phyloP scores from a whole-genome alignment of 2,329 filamentous ascomycete genomes.

The Colletotrichum spinosum region DNA sequence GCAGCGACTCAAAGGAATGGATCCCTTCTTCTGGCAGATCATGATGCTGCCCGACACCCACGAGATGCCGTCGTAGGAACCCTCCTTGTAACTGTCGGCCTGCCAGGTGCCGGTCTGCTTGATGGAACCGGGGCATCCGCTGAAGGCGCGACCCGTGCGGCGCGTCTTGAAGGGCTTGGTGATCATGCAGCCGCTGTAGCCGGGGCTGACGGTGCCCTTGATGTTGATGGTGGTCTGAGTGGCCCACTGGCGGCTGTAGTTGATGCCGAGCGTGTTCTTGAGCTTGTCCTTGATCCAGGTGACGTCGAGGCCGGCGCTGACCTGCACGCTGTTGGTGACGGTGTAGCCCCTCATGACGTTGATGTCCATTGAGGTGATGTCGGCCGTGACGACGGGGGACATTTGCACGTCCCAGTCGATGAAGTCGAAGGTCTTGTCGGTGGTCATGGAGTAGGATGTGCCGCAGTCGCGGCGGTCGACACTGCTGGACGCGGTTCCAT shows the following conservation, averaged over 20 bases:
- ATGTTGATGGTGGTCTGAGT: constrained; percentile 15
- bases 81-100: neutral
- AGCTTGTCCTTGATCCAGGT: constrained; percentile 11
- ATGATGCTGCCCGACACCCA: constrained; percentile 12
- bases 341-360: constrained; percentile 11
- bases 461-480: constrained; percentile 5
- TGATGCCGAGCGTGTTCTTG: constrained; percentile 1
- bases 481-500: constrained; percentile 2
- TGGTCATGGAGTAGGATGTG: constrained; percentile 10
- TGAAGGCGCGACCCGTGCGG: constrained; percentile 16
- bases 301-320: constrained; percentile 12
- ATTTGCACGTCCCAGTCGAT: constrained; percentile 34
- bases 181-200: constrained; percentile 10
- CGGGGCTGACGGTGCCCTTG: constrained; percentile 7
- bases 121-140: constrained; percentile 17
- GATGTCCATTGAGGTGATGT: constrained; percentile 11
- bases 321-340: constrained; percentile 5
- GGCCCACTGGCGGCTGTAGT: constrained; percentile 20
- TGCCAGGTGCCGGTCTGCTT: constrained; percentile 22
- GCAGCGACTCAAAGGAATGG: constrained; percentile 5
- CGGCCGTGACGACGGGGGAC: constrained; percentile 16
- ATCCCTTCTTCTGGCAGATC: constrained; percentile 11
- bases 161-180: constrained; percentile 21
- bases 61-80: constrained; percentile 7
- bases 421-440: constrained; percentile 15